A percentile compares a stretch with the other conserved stretches of the same genome.
phyloP scores from a whole-genome alignment of 805 yeast species.

The Cyberlindnera euphorbiiphila region DNA sequence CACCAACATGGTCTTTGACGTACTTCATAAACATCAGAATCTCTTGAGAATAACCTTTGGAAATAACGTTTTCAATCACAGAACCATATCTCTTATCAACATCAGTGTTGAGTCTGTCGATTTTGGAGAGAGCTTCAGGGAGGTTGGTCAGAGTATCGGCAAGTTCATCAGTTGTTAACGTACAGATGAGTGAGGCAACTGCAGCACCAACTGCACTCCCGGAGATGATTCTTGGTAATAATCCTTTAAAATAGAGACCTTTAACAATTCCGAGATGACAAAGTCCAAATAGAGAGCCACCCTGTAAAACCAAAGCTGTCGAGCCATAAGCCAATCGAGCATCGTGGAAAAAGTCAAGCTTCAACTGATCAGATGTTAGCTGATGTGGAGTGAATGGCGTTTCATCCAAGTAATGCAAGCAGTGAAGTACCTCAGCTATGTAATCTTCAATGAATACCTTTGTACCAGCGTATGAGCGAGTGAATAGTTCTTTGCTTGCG shows the following conservation, averaged over 20 bases:
- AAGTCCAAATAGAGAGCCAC: conserved; percentile 91
- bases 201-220: conserved; percentile 95
- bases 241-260: conserved; percentile 68
- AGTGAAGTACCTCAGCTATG: conserved; percentile 66
- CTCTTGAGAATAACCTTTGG: conserved; percentile 84
- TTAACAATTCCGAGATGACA: conserved; percentile 92
- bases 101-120: conserved; percentile 45
- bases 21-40: conserved; percentile 73
- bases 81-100: conserved; percentile 61
- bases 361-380: conserved; percentile 44
- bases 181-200: conserved; percentile 82
- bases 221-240: conserved; percentile 80
- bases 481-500: conserved; percentile 71
- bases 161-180: conserved; percentile 64
- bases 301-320: conserved; percentile 87
- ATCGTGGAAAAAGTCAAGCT: conserved; percentile 76
- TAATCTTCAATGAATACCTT: conserved; percentile 86
- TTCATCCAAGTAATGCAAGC: conserved; percentile 57
- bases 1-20: conserved; percentile 71
- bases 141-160: conserved; percentile 36
- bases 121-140: conserved; percentile 39
- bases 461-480: conserved; percentile 83
- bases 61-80: conserved; percentile 68
- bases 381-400: conserved; percentile 27
- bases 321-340: conserved; percentile 84